Evolutionary conservation across 1,284 basidiomycete species (phyloP), one percentile per base, ranked within the genome.

Genomic region (Tilletia setariae): DNA sequence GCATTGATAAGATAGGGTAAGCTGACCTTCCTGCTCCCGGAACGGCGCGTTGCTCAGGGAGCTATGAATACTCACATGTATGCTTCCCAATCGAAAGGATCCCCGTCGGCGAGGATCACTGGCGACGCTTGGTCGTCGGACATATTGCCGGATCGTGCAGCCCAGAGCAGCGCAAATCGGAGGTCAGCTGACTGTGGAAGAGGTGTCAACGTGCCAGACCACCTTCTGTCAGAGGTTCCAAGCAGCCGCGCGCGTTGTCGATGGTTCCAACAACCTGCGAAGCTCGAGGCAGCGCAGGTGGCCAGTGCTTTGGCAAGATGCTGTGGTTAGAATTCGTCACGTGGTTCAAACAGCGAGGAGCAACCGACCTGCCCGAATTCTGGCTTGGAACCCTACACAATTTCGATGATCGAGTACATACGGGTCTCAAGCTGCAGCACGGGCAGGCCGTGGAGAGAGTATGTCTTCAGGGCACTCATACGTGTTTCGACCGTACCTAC

Each of bases 11-110:
- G 42, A 19, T 2, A 30, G 32, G 11, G 21, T 19, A 11, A 53
- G 51, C 21, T 3, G 7, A 2, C 13, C 21, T 11, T 21, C 23
- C n/a, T 25, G 51, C 21, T n/a, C 2, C 7, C 3, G 2, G 1
- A 23, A 3, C 13, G 21, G 23, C 11, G 15, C 51, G 13, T 0
- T 13, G 51, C 16, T 8, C 63, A 43, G 25, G 4, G 23, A 23
- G 15, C 19, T 8, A 8, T 30, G 16, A 7, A 63, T 1, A 42
- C 69, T 68, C 64, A 75, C 59, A 75, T 74, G 65, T 79, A 79
- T 1, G 74, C 51, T 47, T 79, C 77, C 77, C 77, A 79, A 67
- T 79, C 77, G 25, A 79, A 79, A 65, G 70, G 65, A 35, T 79
- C 74, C 2, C 70, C 40, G 0, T 68, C 64, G 11, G 30, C 28